Evolutionary conservation across 78 protist genomes (phyloP).

Genomic region (Dictyostelium citrinum): DNA sequence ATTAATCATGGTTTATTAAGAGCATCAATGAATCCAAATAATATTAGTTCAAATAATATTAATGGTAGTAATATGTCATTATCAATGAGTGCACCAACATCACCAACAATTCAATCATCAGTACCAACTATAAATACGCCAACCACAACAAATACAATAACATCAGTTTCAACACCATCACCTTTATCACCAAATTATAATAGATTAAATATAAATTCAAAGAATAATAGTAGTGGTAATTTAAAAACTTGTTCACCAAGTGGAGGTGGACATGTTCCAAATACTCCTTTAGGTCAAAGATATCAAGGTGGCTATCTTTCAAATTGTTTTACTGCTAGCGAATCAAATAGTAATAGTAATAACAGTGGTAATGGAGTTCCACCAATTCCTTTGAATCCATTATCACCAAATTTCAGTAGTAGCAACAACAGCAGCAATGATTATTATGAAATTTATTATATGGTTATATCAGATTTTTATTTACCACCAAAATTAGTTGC

Average conservation of each 20-base stretch:
- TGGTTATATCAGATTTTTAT: slow-evolving; percentile 15
- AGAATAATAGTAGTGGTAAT: neutral
- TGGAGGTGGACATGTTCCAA: neutral
- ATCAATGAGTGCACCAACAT: neutral
- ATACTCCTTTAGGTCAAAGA: neutral
- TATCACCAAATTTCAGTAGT: neutral
- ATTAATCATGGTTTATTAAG: neutral
- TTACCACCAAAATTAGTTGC: neutral
- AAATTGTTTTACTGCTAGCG: neutral
- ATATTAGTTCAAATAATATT: neutral
- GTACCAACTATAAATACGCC: neutral
- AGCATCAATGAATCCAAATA: neutral
- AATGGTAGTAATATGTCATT: neutral
- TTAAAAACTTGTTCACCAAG: neutral
- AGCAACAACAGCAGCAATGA: neutral
- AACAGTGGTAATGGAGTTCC: neutral
- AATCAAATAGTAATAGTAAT: neutral
- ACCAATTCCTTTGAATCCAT: neutral
- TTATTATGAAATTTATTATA: slow-evolving; percentile 19
- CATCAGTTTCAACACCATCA: neutral
- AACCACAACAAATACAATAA: neutral
- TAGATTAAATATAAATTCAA: neutral
- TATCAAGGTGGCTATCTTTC: slow-evolving; percentile 15
- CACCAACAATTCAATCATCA: neutral
- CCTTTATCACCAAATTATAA: neutral